Base-by-base conservation (phyloP, 1,284 basidiomycete species). In the Cryptococcus sp. region DNA sequence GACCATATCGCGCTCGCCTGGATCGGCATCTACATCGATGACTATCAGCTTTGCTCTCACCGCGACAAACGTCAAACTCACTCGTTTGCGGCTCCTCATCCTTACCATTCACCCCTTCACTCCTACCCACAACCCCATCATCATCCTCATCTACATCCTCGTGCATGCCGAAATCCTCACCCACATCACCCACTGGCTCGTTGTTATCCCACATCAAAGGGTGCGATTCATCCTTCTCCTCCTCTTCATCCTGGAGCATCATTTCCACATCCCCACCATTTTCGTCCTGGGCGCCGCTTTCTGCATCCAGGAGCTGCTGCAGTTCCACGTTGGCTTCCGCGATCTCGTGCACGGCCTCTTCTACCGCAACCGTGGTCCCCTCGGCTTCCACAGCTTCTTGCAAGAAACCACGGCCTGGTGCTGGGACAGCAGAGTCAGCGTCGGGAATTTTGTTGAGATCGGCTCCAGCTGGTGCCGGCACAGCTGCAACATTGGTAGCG, bases 91-190 rank as follows among this genome's bases (percentile, higher is more conserved):
- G n/a, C n/a, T n/a, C n/a, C n/a, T n/a, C n/a, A n/a, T n/a, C n/a
- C n/a, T n/a, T n/a, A n/a, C n/a, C 20, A n/a, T 5, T 33, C 28
- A 33, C 28, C 9, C 28, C 4, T 5, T 33, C 28, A 4, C 28
- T 33, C 28, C 28, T 33, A 4, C 28, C 28, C 28, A 33, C 28
- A 4, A 33, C 9, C 28, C 9, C 28, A 9, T 33, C 28, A 38
- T 50, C 54, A 18, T 55, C 54, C 7, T 50, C 46, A 8, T 50
- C 42, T 42, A 50, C 54, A 4, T 49, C 54, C 38, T 55, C 54
- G 16, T 55, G 46, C 48, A 55, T 45, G 24, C 50, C 50, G 8
- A 49, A 47, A 46, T 55, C 54, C 18, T 16, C 20, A 33, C 28
- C 38, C 46, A 3, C 18, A 4, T 15, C 37, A 20, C 44, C 45